Evolutionary conservation across 495 filamentous ascomycete species (phyloP).

Genomic region (Halenospora varia): DNA sequence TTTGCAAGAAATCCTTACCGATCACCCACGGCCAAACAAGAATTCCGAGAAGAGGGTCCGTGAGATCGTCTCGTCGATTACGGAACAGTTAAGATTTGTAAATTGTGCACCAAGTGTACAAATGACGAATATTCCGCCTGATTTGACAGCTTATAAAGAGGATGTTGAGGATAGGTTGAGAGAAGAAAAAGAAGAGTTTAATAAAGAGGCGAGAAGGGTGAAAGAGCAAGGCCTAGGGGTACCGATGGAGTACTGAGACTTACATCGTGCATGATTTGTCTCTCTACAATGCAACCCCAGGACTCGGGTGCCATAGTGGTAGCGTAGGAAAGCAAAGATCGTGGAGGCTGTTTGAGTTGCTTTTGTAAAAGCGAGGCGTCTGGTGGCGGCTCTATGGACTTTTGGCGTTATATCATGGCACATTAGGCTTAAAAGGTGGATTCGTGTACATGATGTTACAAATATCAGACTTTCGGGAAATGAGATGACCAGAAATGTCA

Average conservation of each 20-base stretch:
- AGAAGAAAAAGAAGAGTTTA: conserved; percentile 54
- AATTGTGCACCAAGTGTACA: conserved; percentile 82
- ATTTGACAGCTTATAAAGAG: conserved; percentile 68
- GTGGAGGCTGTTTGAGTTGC: background rate
- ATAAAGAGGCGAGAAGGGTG: conserved; percentile 12
- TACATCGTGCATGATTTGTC: too few species aligned
- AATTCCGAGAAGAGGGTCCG: conserved; percentile 74
- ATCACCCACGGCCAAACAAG: conserved; percentile 65
- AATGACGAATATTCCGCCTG: conserved; percentile 73
- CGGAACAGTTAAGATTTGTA: conserved; percentile 84
- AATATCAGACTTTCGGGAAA: background rate
- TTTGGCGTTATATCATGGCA: too few species aligned
- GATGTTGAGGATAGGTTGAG: conserved; percentile 74
- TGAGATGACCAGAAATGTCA: too few species aligned
- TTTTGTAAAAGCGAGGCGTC: conserved; percentile 11
- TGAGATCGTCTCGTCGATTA: conserved; percentile 66
- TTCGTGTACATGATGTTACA: background rate
- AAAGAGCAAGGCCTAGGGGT: conserved; percentile 22
- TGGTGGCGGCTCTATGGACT: background rate
- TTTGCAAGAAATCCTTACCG: conserved; percentile 59
- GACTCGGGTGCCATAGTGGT: too few species aligned
- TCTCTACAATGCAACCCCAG: too few species aligned
- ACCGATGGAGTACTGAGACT: conserved; percentile 21
- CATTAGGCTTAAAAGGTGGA: background rate
- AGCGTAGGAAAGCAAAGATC: too few species aligned